phyloP scores from a whole-genome alignment of 2,329 filamentous ascomycete species.

The Parastagonospora nodorum region DNA sequence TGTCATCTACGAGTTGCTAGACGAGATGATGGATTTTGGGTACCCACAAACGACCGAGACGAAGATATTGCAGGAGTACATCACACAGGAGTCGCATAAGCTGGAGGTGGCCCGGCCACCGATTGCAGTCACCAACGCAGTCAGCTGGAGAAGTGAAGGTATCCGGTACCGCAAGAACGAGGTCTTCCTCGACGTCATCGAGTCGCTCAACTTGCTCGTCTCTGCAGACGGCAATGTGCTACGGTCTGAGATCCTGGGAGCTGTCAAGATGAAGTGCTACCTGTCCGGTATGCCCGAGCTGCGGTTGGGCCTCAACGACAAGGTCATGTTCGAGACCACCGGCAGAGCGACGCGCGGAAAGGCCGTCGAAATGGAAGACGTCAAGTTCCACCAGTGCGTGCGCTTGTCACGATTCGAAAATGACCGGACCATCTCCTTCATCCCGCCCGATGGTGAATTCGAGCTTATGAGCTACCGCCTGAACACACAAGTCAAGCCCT shows the following conservation, averaged over 20 bases:
- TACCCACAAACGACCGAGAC: constrained; percentile 98
- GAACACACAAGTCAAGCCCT: constrained; percentile 96
- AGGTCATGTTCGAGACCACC: constrained; percentile 99
- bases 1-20: constrained; percentile 96
- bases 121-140: constrained; percentile 97
- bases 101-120: constrained; percentile 94
- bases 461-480: constrained; percentile 99
- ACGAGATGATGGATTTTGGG: constrained; percentile 99
- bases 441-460: constrained; percentile 97
- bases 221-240: constrained; percentile 93
- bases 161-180: constrained; percentile 99
- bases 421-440: constrained; percentile 97
- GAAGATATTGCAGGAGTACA: constrained; percentile 99
- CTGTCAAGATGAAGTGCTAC: constrained; percentile 99
- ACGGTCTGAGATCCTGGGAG: constrained; percentile 92
- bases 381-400: constrained; percentile 99
- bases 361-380: constrained; percentile 99
- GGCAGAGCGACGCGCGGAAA: constrained; percentile 92
- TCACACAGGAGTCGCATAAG: constrained; percentile 98
- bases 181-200: constrained; percentile 96
- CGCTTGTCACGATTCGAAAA: constrained; percentile 96
- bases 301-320: constrained; percentile 93
- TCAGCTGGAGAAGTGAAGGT: constrained; percentile 96
- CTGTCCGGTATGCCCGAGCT: constrained; percentile 97
- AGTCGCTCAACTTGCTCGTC: constrained; percentile 94